Conservation (phyloP, 75 land plant genomes). For the Selaginella moellendorffii region DNA sequence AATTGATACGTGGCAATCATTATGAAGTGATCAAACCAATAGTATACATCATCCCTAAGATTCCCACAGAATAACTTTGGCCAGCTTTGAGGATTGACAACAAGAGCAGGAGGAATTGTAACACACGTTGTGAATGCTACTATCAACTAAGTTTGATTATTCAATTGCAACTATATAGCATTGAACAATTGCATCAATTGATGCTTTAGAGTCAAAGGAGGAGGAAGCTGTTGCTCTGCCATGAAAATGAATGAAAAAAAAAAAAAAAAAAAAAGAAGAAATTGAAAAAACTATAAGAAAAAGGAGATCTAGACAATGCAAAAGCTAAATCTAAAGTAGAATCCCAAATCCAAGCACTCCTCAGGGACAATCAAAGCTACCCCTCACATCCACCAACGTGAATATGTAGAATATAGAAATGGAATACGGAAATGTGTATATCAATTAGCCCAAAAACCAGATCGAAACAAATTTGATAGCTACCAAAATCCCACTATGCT, state of each 20-base stretch:
- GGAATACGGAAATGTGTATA: background rate
- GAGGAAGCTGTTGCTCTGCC: background rate
- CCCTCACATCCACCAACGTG: background rate
- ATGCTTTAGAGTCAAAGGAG: background rate
- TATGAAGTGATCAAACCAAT: background rate
- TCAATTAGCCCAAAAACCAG: background rate
- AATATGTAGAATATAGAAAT: background rate
- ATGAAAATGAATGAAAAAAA: no score
- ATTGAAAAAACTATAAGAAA: background rate
- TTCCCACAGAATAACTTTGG: background rate
- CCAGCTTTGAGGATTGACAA: background rate
- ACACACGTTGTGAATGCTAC: background rate
- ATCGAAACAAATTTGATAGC: no score
- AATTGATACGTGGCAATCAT: background rate
- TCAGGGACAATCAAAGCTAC: background rate
- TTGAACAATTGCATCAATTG: background rate
- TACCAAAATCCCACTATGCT: background rate
- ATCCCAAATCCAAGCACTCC: background rate
- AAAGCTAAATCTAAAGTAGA: background rate
- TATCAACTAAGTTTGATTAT: background rate
- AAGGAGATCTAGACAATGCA: background rate
- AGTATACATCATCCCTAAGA: background rate
- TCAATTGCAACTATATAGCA: no score
- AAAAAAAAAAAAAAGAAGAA: background rate
- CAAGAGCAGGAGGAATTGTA: background rate